A percentile compares a stretch with the other conserved stretches of the same genome.
These are phyloP conservation scores for Trichoderma sp. DNA, from an alignment of 2,329 filamentous ascomycete species.

Conservation along the genomic window DNA sequence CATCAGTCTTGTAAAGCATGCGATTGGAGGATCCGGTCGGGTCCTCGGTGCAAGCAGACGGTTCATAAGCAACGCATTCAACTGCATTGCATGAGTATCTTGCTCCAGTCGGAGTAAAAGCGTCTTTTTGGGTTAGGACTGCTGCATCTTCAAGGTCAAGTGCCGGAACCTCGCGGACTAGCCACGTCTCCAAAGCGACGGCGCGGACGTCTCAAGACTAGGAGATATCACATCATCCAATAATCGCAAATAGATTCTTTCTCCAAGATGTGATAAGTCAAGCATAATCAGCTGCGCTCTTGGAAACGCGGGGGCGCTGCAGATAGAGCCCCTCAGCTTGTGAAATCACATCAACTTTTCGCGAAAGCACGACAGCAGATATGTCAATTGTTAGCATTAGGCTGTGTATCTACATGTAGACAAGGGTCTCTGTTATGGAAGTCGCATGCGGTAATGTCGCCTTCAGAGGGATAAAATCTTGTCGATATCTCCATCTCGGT, in stretches of 20 bases:
- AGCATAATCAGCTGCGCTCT: constrained; percentile 9
- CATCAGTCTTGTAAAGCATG: neutral
- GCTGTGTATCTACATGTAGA: neutral
- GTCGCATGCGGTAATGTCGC: constrained; percentile 2
- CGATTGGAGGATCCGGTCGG: constrained; percentile 18
- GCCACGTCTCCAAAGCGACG: constrained; percentile 13
- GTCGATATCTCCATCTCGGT: constrained; percentile 1
- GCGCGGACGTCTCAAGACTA: constrained; percentile 5
- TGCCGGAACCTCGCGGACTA: constrained; percentile 17
- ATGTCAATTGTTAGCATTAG: neutral
- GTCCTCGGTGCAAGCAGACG: constrained; percentile 1
- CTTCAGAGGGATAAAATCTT: constrained; percentile 6
- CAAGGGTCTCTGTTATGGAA: neutral
- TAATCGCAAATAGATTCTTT: neutral
- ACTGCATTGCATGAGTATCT: constrained; percentile 7
- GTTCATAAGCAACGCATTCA: neutral
- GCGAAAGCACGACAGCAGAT: constrained; percentile 21
- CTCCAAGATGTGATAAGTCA: neutral
- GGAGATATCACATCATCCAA: constrained; percentile 26
- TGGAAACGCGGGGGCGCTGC: constrained; percentile 2
- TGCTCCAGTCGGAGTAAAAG: neutral
- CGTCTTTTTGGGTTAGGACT: neutral
- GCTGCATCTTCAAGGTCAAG: neutral
- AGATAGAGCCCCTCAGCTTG: neutral
- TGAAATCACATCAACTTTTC: constrained; percentile 15